phyloP scores from a whole-genome alignment of 495 filamentous ascomycete species.

The Cudoniella acicularis region DNA sequence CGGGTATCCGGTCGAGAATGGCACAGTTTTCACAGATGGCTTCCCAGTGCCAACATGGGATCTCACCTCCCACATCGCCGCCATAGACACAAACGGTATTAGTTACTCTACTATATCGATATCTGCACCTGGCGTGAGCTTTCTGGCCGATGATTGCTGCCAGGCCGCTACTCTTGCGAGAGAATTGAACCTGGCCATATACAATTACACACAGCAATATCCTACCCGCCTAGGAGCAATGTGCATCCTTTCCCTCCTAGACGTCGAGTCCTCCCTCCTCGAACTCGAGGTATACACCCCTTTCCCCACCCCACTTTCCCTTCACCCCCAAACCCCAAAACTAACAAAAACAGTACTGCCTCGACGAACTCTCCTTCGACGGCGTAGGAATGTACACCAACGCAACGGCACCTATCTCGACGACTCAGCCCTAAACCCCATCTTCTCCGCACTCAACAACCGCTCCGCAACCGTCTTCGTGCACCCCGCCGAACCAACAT shows the following conservation, averaged over 20 bases:
- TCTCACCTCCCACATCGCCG: background rate
- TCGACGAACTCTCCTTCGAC: slow-evolving; percentile 37
- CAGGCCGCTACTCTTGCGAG: background rate
- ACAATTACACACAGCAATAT: background rate
- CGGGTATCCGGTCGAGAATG: background rate
- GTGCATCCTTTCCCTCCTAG: background rate
- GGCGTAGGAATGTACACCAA: slow-evolving; percentile 48
- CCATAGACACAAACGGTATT: background rate
- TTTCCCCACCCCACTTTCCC: background rate
- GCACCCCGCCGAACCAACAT: slow-evolving; percentile 41
- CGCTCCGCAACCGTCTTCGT: slow-evolving; percentile 42
- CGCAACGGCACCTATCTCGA: slow-evolving; percentile 50
- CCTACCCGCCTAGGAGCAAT: background rate
- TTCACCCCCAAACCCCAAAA: background rate
- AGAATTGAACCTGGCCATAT: background rate
- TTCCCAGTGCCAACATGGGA: background rate
- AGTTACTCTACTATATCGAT: background rate
- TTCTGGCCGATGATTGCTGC: background rate
- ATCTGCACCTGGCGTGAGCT: background rate
- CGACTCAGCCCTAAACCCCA: slow-evolving; percentile 34
- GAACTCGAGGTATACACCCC: background rate
- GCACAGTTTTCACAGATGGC: background rate
- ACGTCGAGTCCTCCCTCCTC: background rate
- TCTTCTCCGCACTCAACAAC: slow-evolving; percentile 36
- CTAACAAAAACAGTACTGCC: slow-evolving; percentile 21